A percentile compares a stretch with the other conserved stretches of the same genome.
These are phyloP conservation scores for Aspergillus alliaceus DNA, from an alignment of 2,329 filamentous ascomycete genomes.

Conservation along the genomic window DNA sequence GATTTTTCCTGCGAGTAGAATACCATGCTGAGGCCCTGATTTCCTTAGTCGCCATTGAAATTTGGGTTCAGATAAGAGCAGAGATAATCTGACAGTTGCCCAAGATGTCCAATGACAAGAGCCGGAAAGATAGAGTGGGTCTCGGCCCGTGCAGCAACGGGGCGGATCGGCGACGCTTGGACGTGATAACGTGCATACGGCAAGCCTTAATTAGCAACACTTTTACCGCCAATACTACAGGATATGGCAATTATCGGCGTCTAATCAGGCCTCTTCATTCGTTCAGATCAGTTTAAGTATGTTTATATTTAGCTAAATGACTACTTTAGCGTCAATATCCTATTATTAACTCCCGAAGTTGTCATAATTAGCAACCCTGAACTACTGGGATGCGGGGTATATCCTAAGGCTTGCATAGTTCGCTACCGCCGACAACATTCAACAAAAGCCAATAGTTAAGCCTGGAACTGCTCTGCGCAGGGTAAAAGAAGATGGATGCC, in stretches of 20 bases:
- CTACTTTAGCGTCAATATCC: slow-evolving; percentile 2
- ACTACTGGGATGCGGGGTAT: slow-evolving; percentile 5
- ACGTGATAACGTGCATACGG: neutral
- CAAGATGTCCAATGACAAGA: neutral
- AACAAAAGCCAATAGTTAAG: neutral
- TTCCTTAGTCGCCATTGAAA: neutral
- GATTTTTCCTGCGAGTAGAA: neutral
- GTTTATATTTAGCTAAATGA: slow-evolving; percentile 14
- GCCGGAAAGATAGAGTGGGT: neutral
- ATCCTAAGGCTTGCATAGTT: neutral
- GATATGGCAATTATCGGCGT: slow-evolving; percentile 2
- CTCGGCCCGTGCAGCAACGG: slow-evolving; percentile 11
- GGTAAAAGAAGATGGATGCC: neutral
- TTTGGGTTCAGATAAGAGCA: neutral
- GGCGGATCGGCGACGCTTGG: slow-evolving; percentile 4
- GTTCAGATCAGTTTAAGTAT: neutral
- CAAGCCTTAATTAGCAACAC: slow-evolving; percentile 16
- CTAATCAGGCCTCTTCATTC: neutral
- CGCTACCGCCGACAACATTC: neutral
- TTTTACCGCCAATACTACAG: slow-evolving; percentile 13
- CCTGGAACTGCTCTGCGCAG: neutral
- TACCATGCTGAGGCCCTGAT: neutral
- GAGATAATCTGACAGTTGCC: neutral
- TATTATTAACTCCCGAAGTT: slow-evolving; percentile 11
- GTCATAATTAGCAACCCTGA: slow-evolving; percentile 12